Conservation (phyloP, 257 asterid genomes). For the Gentiana straminea region DNA sequence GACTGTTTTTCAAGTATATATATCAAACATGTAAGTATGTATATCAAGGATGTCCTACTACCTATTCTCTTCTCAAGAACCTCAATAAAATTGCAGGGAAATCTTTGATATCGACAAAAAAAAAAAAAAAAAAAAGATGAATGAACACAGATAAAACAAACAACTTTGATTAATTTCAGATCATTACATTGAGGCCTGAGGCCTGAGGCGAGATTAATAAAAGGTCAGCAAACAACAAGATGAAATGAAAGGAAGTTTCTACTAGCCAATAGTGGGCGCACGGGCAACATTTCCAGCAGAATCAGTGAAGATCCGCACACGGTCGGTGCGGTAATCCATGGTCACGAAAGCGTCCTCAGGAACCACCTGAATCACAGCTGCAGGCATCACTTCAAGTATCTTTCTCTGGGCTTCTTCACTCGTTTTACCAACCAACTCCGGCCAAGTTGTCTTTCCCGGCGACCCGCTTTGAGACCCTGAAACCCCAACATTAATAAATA, state of each 20-base stretch:
- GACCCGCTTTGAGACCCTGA: slow-evolving; percentile 2
- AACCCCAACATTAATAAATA: background rate
- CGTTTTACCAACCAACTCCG: slow-evolving; percentile 40
- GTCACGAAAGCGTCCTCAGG: slow-evolving; percentile 24
- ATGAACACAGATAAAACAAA: no score
- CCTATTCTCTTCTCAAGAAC: no score
- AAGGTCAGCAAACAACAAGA: no score
- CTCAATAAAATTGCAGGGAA: no score
- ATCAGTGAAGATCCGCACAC: slow-evolving; percentile 42
- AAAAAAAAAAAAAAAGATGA: no score
- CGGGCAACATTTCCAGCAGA: slow-evolving; percentile 33
- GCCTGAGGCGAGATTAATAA: no score
- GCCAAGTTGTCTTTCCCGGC: slow-evolving; percentile 34
- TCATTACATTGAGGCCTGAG: no score
- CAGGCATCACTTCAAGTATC: slow-evolving; percentile 33
- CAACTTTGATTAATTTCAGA: no score
- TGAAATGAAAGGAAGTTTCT: slow-evolving; percentile 1
- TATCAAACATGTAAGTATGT: no score
- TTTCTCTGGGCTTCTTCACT: slow-evolving; percentile 40
- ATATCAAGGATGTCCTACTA: no score
- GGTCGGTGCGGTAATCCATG: slow-evolving; percentile 23
- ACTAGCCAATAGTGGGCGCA: slow-evolving; percentile 40
- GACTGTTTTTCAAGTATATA: no score
- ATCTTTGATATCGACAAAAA: no score
- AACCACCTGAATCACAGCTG: slow-evolving; percentile 11